phyloP scores from a whole-genome alignment of 108 stramenopile species.

The Conticribra guillardii region DNA sequence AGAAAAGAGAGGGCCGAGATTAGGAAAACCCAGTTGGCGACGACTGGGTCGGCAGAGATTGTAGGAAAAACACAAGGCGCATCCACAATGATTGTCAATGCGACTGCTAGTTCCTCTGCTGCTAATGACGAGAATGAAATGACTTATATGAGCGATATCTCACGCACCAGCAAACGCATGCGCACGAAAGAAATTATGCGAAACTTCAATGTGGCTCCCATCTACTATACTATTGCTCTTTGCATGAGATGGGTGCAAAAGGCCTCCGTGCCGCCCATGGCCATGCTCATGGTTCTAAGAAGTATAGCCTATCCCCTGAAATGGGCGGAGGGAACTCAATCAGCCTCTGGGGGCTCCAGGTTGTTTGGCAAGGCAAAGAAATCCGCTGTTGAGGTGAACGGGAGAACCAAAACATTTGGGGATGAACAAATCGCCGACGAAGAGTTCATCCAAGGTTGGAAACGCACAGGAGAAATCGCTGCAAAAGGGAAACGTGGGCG shows the following conservation, averaged over 20 bases:
- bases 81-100: background rate
- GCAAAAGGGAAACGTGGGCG: constrained; percentile 69
- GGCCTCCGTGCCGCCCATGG: constrained; percentile 52
- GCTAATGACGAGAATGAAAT: background rate
- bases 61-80: background rate
- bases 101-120: background rate
- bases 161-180: constrained; percentile 43
- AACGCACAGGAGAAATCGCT: constrained; percentile 86
- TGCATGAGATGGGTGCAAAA: constrained; percentile 74
- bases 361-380: constrained; percentile 25
- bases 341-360: no score
- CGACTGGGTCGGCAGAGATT: background rate
- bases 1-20: background rate
- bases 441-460: constrained; percentile 87
- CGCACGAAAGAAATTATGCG: constrained; percentile 68
- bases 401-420: constrained; percentile 39
- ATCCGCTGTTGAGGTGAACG: background rate
- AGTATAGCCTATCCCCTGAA: constrained; percentile 54
- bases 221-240: constrained; percentile 84
- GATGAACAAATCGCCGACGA: constrained; percentile 72
- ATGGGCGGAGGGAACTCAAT: constrained; percentile 48
- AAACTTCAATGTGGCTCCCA: constrained; percentile 85
- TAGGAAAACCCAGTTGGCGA: background rate
- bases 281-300: constrained; percentile 44
- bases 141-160: constrained; percentile 40